Evolutionary conservation across 139 green algal species (phyloP).

Genomic region (Chlorella sp.): DNA sequence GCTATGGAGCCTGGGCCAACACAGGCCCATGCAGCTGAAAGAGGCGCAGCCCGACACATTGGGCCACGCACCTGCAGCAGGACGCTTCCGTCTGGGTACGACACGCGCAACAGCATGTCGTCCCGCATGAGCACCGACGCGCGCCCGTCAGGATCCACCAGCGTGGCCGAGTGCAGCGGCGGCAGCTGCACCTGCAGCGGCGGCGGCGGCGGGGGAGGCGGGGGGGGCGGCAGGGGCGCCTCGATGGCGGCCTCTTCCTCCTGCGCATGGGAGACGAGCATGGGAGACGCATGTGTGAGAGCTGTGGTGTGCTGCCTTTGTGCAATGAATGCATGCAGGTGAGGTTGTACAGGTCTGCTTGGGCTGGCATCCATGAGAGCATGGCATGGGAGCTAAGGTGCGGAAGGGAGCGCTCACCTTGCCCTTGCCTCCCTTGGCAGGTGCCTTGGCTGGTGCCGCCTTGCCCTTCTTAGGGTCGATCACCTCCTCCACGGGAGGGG

Average conservation of each 20-base stretch:
- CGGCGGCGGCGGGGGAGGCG: constrained; percentile 10
- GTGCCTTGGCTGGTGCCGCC: neutral
- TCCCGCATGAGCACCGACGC: constrained; percentile 19
- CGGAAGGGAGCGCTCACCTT: neutral
- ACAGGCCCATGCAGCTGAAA: too few species aligned
- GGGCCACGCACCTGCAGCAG: constrained; percentile 23
- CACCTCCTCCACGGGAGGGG: constrained; percentile 2
- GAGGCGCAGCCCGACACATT: too few species aligned
- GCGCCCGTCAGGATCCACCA: constrained; percentile 31
- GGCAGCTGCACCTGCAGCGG: constrained; percentile 3
- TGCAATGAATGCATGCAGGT: too few species aligned
- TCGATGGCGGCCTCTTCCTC: constrained; percentile 3
- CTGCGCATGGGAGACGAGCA: neutral
- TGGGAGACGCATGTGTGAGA: too few species aligned
- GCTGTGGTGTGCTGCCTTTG: too few species aligned
- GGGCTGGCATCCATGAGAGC: too few species aligned
- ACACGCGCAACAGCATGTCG: constrained; percentile 32
- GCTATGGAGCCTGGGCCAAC: too few species aligned
- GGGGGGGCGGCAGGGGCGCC: constrained; percentile 5
- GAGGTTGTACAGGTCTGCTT: neutral
- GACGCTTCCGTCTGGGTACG: constrained; percentile 22
- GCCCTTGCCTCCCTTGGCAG: constrained; percentile 5
- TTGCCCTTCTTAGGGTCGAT: constrained; percentile 4
- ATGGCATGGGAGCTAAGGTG: too few species aligned
- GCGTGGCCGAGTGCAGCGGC: neutral